Base-by-base conservation (phyloP, 345 rosid species). In the Punica granatum region DNA sequence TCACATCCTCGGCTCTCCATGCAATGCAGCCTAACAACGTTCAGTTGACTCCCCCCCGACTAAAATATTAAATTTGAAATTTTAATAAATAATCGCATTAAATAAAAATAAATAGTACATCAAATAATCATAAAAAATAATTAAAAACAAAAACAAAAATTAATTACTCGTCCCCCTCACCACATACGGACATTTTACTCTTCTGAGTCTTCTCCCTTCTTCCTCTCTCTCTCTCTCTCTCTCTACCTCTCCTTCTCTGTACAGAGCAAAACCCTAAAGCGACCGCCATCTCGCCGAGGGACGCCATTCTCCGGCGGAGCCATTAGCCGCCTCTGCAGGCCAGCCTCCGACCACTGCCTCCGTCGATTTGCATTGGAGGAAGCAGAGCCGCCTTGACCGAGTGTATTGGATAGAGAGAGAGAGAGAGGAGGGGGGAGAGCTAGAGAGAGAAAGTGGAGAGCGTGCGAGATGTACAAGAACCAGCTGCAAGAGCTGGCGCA, bases 401-500 rank as follows among this genome's bases (percentile, higher is more conserved):
- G 49, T 3, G 32, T 23, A n/a, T 30, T 42, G 19, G 59, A 66
- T 25, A 10, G 18, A 46, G 54, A 62, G 68, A 31, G 43, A 11
- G n/a, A n/a, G 60, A n/a, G 51, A 18, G 6, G 1, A 43, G 61
- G 59, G 0, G 64, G n/a, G n/a, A n/a, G 30, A 66, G 44, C 28
- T 46, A 19, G 12, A 32, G 14, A 12, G 61, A 26, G 61, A 30
- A 26, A 13, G 60, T 62, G 33, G 44, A 26, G 30, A 42, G 23
- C 49, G 26, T 31, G 44, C 66, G 85, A 88, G 81, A 94, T 94
- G 99, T 94, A 94, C 76, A 94, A 94, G 90, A 94, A 94, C 82
- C 99, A 94, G 96, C 85, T 94, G 23, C 99, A 94, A 72, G 99
- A 94, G 97, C 91, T 94, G 82, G 99, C 99, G 74, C 99, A 94